A percentile compares a stretch with the other conserved stretches of the same genome.
phyloP scores from a whole-genome alignment of 2,329 filamentous ascomycete genomes.

The Colletotrichum cordylinicola region DNA sequence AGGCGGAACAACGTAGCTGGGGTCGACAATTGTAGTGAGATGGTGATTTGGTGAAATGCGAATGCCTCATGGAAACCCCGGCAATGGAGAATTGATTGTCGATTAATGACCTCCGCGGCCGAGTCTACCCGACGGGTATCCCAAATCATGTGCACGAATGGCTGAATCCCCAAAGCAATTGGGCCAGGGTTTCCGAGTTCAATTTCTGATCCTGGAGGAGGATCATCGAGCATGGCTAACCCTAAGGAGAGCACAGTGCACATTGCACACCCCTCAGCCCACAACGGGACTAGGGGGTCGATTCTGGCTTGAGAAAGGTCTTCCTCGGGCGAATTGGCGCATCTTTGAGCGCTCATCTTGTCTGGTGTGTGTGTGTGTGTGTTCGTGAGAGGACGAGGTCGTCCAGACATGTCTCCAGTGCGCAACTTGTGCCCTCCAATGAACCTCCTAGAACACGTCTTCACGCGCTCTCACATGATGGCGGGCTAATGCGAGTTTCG shows the following conservation, averaged over 20 bases:
- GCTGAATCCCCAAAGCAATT: constrained; percentile 9
- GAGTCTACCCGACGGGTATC: constrained; percentile 14
- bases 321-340: neutral
- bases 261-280: neutral
- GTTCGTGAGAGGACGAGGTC: neutral
- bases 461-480: constrained; percentile 24
- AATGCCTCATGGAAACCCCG: neutral
- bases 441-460: neutral
- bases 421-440: constrained; percentile 1
- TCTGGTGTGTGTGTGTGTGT: neutral
- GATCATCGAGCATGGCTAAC: constrained; percentile 16
- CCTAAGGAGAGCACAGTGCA: constrained; percentile 14
- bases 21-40: neutral
- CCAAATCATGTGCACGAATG: neutral
- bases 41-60: neutral
- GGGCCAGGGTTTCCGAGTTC: constrained; percentile 4
- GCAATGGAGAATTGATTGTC: neutral
- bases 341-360: neutral
- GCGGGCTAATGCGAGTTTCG: constrained; percentile 19
- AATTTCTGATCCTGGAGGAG: constrained; percentile 22
- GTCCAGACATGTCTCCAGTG: constrained; percentile 3
- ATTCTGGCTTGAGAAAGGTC: neutral
- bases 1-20: neutral
- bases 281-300: neutral
- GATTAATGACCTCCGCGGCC: neutral